Evolutionary conservation across 805 yeast genomes (phyloP), one percentile per base, ranked within the genome.

Genomic region (Candida hungchunana): DNA sequence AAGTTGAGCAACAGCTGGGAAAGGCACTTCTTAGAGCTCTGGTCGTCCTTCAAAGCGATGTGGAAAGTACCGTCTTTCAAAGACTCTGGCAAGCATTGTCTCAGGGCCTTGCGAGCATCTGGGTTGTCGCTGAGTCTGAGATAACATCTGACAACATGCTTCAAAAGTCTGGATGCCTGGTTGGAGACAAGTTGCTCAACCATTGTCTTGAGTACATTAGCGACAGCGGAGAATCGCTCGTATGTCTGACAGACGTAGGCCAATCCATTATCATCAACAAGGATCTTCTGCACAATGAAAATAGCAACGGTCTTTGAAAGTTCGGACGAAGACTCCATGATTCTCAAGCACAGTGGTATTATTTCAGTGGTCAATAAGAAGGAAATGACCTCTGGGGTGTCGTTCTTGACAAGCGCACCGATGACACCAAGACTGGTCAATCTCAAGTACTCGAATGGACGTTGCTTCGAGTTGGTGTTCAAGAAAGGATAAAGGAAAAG

Each of bases 341-440:
- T 90, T 51, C 93, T 80, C 40, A 90, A 67, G 58, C 98, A 93
- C 37, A 93, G 64, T 5, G 98, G 98, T 22, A 93, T 94, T 50
- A 93, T 90, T 59, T 90, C 98, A 0, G 98, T 93, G n/a, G 96
- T 80, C 29, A 90, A 68, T 52, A 90, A 64, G 55, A 93, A 90
- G 44, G 84, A 84, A 44, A 93, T 89, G 29, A 90, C 97, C 50
- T 90, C 96, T 12, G 95, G 87, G 4, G 96, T 84, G 55, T 90
- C 98, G 59, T 89, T 90, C 52, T 93, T 90, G 18, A 93, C 97
- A 37, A 90, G 67, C 0, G 98, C 97, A 15, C 98, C 98, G 56
- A 90, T 85, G 6, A 90, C 98, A 26, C 98, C 98, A 42, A 90
- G 73, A 36, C 95, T 83, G 1, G 98, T 93, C 46, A 90, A 72